phyloP scores from a whole-genome alignment of 805 yeast genomes.

The Priceomyces haplophilus region DNA sequence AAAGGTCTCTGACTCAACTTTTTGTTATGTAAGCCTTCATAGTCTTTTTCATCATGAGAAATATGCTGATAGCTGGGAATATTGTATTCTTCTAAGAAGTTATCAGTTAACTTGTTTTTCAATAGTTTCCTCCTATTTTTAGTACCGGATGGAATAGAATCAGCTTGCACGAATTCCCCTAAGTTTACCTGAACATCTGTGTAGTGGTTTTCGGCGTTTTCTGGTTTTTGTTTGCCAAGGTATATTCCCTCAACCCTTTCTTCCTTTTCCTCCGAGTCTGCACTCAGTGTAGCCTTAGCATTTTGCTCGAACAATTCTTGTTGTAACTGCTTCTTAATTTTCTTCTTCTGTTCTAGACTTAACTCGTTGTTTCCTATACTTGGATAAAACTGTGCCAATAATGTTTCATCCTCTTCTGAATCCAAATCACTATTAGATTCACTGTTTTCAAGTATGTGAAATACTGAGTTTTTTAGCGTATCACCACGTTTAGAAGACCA shows the following conservation, averaged over 20 bases:
- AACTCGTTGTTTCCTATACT: conserved; percentile 32
- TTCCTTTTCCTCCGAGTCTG: conserved; percentile 10
- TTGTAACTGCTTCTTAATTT: conserved; percentile 35
- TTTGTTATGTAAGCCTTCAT: conserved; percentile 19
- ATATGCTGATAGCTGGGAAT: conserved; percentile 29
- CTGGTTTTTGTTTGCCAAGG: conserved; percentile 25
- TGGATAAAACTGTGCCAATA: conserved; percentile 40
- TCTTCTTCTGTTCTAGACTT: conserved; percentile 31
- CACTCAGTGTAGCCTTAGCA: neutral
- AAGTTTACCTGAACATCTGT: conserved; percentile 7
- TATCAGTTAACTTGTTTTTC: conserved; percentile 25
- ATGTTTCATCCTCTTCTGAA: conserved; percentile 38
- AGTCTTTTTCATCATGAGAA: conserved; percentile 24
- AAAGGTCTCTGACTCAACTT: conserved; percentile 18
- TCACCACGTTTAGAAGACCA: conserved; percentile 32
- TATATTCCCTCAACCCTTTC: conserved; percentile 34
- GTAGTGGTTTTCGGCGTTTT: conserved; percentile 3
- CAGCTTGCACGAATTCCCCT: conserved; percentile 20
- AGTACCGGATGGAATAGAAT: conserved; percentile 8
- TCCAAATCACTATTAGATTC: conserved; percentile 36
- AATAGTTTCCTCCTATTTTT: conserved; percentile 29
- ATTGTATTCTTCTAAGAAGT: conserved; percentile 40
- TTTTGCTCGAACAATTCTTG: conserved; percentile 17
- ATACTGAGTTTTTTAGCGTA: conserved; percentile 4
- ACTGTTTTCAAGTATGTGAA: conserved; percentile 23